A percentile compares a stretch with the other conserved stretches of the same genome.
phyloP scores from a whole-genome alignment of 805 yeast genomes.

The Myxozyma geophila region DNA sequence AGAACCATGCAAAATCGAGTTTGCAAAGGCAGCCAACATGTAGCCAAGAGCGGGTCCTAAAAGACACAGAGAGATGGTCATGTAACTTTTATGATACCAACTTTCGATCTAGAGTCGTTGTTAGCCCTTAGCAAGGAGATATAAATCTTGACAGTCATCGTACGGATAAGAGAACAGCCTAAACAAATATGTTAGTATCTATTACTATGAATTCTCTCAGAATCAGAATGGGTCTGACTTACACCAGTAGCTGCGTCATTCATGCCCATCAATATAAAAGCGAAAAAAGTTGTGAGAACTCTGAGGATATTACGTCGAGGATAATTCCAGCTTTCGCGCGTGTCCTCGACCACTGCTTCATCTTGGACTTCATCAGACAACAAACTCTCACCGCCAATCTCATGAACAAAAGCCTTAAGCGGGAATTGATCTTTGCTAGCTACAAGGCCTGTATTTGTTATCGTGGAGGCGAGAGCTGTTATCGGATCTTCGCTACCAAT shows the following conservation, averaged over 20 bases:
- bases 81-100: slow-evolving; percentile 54
- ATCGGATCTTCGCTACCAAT: neutral
- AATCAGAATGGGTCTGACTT: neutral
- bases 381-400: slow-evolving; percentile 5
- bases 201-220: too few species aligned
- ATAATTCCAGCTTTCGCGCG: slow-evolving; percentile 20
- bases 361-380: neutral
- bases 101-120: slow-evolving; percentile 49
- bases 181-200: neutral
- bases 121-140: neutral
- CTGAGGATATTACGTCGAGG: slow-evolving; percentile 22
- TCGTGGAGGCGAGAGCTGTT: neutral
- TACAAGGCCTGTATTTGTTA: neutral
- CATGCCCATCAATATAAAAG: slow-evolving; percentile 35
- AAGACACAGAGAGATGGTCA: slow-evolving; percentile 62
- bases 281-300: slow-evolving; percentile 20
- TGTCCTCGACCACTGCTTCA: neutral
- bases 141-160: neutral
- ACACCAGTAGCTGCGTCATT: slow-evolving; percentile 63
- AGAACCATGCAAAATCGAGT: slow-evolving; percentile 50
- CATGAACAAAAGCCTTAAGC: slow-evolving; percentile 6
- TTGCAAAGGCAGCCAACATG: slow-evolving; percentile 55
- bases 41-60: slow-evolving; percentile 60
- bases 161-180: slow-evolving; percentile 14
- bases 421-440: neutral